A percentile compares a stretch with the other conserved stretches of the same genome.
Conservation (phyloP, 1,139 yeast species). For the Sugiyamaella pinicola region DNA sequence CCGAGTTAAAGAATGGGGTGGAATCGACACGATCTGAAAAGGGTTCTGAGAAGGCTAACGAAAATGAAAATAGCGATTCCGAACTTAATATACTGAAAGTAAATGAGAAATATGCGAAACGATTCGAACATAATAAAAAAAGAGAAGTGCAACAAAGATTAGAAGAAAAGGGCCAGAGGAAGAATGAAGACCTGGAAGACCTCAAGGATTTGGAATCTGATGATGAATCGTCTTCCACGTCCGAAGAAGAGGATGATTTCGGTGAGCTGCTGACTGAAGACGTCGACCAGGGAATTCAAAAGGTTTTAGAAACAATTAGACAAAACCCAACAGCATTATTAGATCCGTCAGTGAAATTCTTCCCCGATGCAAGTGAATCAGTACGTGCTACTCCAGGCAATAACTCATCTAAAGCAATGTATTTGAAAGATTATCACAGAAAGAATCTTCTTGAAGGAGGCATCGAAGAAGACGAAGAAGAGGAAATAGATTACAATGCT, state of each 20-base stretch:
- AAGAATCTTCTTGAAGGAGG: slow-evolving; percentile 65
- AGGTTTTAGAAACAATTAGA: slow-evolving; percentile 70
- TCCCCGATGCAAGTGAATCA: slow-evolving; percentile 52
- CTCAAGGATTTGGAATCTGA: slow-evolving; percentile 29
- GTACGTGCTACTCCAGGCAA: slow-evolving; percentile 22
- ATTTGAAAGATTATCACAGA: slow-evolving; percentile 90
- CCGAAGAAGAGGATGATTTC: slow-evolving; percentile 88
- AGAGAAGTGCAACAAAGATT: slow-evolving; percentile 40
- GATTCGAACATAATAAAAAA: slow-evolving; percentile 40
- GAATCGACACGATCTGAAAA: no score
- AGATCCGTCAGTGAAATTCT: slow-evolving; percentile 69
- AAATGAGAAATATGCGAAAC: no score
- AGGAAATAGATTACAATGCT: slow-evolving; percentile 44
- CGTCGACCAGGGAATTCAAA: slow-evolving; percentile 75
- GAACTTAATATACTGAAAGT: slow-evolving; percentile 29
- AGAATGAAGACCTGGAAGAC: slow-evolving; percentile 20
- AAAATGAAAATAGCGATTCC: slow-evolving; percentile 28
- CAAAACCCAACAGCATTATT: slow-evolving; percentile 61
- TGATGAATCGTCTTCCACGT: slow-evolving; percentile 42
- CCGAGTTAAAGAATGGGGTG: no score
- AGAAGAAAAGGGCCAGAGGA: slow-evolving; percentile 37
- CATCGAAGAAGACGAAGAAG: slow-evolving; percentile 53
- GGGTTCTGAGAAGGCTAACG: slow-evolving; percentile 16
- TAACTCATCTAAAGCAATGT: slow-evolving; percentile 64
- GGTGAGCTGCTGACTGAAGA: slow-evolving; percentile 88